phyloP scores from a whole-genome alignment of 2,329 filamentous ascomycete species.

The Exserohilum turcica region DNA sequence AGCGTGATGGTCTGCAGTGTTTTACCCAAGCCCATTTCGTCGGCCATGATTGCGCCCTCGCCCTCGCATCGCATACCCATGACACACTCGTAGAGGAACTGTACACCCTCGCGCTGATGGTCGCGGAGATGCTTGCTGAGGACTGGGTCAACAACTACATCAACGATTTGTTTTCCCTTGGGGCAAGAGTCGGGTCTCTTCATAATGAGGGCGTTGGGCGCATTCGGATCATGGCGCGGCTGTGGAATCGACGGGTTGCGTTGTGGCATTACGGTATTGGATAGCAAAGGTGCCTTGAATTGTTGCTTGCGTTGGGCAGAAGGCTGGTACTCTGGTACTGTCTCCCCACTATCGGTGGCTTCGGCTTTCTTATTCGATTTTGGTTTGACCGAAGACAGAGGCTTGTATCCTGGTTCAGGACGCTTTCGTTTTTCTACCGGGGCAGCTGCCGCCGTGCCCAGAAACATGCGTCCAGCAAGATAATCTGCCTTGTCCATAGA shows the following conservation, averaged over 20 bases:
- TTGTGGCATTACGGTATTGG: conserved; percentile 57
- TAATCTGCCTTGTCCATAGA: conserved; percentile 66
- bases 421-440: conserved; percentile 26
- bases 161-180: conserved; percentile 68
- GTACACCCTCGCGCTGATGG: conserved; percentile 72
- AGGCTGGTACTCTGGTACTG: conserved; percentile 46
- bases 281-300: conserved; percentile 68
- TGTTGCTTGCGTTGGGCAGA: conserved; percentile 50
- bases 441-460: conserved; percentile 34
- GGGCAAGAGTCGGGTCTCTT: conserved; percentile 61
- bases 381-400: conserved; percentile 12
- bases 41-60: conserved; percentile 72
- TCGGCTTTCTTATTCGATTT: conserved; percentile 21
- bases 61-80: conserved; percentile 73
- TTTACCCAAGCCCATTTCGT: conserved; percentile 78
- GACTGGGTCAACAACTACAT: conserved; percentile 73
- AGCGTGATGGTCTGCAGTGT: conserved; percentile 74
- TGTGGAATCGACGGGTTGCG: conserved; percentile 55
- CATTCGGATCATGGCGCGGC: conserved; percentile 68
- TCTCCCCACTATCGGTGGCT: conserved; percentile 37
- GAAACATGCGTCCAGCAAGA: conserved; percentile 55
- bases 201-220: conserved; percentile 69
- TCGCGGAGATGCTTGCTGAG: conserved; percentile 66
- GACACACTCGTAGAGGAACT: conserved; percentile 75
- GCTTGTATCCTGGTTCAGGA: conserved; percentile 22